Base-by-base conservation (phyloP, 371 early-diverging fungal genomes). In the Lichtheimia ramosa region DNA sequence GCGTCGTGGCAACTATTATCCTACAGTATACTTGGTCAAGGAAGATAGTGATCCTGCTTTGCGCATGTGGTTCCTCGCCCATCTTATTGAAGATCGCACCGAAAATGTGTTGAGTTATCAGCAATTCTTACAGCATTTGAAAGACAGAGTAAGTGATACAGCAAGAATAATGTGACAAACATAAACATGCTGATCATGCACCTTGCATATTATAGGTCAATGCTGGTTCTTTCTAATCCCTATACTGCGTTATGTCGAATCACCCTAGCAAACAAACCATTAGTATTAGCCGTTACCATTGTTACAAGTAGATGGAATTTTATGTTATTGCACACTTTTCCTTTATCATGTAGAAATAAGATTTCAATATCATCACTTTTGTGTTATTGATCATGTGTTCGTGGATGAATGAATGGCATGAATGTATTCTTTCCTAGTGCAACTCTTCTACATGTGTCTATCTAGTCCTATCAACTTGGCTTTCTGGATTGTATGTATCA, bases 51-150 rank as follows among this genome's bases (percentile, higher is more conserved):
- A 96, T 65, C 91, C 92, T 15, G 74, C 78, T 5, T 63, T 95
- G 61, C 81, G 94, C 20, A 75, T 90, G 70, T 83, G 88, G 92
- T 92, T 96, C 82, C 60, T 93, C 69, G 83, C 90, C 42, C 90
- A 92, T 61, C 71, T 98, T 66, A 81, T 96, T 43, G 96, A 96
- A 75, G 98, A 97, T 69, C 88, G 95, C 56, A 87, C 88, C n/a
- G 91, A 94, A 41, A 82, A 78, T 46, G 72, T 83, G 15, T 77
- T 86, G 75, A 90, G 92, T 59, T 97, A 96, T 69, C 87, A 92
- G 58, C 94, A 95, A 72, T 95, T 79, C 67, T 69, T 86, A 39
- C 82, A 76, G 51, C 79, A 81, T 50, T 68, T 88, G 42, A 86
- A 85, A 66, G 87, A 86, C 58, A 84, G 77, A 70, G 85, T 64